Evolutionary conservation across 495 filamentous ascomycete species (phyloP), one percentile per base, ranked within the genome.

Genomic region (Lasiosphaeriaceae sp.): DNA sequence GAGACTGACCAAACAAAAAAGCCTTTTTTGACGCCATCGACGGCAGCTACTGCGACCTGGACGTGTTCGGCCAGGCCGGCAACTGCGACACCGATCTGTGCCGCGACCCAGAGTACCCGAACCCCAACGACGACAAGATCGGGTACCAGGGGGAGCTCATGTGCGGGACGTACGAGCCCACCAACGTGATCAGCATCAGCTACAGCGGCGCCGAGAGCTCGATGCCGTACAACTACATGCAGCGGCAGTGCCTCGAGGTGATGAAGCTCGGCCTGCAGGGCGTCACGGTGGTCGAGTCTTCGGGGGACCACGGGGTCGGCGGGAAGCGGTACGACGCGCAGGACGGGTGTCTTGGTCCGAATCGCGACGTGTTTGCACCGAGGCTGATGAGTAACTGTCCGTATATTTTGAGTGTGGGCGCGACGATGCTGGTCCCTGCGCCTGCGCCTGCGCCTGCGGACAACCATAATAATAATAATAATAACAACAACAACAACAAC

Each of bases 211-310:
- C 65, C 16, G 71, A 77, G 51, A 52, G 61, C 24, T 60, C 65
- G n/a, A 68, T 72, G 23, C 71, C 73, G 0, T 55, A 52, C 9
- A 63, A 54, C 17, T 77, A 76, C 57, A 64, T 73, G 58, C 63
- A 64, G 50, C 65, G 74, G 3, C 72, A 76, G 57, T 76, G 73
- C 64, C 56, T 64, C 35, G 71, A 75, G 72, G 62, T 78, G 62
- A 78, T 88, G 73, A 88, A 89, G 71, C 82, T 88, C 7, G 84
- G 79, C 2, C 72, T 88, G 21, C 80, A 80, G 55, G 86, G 86
- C 11, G 74, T 85, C 8, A 81, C 82, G 0, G 71, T 87, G 19
- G 60, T 89, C 37, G 80, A 82, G 58, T 80, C 85, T 0, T 84
- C 78, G 0, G 84, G 85, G 9, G 84, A 87, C 68, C 75, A 71